These are phyloP conservation scores for Daedaleopsis sinensis DNA, from an alignment of 768 basidiomycete species.

Conservation along the genomic window DNA sequence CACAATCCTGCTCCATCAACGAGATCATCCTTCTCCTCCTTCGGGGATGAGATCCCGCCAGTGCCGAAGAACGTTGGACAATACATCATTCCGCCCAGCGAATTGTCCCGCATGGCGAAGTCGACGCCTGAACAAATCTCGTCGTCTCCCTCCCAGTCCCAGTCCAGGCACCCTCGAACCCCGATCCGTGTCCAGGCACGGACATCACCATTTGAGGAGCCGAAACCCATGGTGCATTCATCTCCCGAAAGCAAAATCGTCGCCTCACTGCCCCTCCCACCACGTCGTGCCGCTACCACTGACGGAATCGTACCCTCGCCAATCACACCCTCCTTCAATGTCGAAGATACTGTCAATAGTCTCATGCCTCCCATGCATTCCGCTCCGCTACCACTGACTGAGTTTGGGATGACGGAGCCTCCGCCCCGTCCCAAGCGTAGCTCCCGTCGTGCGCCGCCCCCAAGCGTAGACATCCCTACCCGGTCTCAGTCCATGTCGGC, in stretches of 20 bases:
- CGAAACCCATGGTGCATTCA: not conserved
- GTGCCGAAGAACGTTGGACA: constrained; percentile 42
- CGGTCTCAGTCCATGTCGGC: constrained; percentile 21
- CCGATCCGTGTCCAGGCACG: constrained; percentile 19
- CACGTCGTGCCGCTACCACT: constrained; percentile 15
- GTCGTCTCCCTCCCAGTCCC: constrained; percentile 22
- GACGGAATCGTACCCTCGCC: constrained; percentile 36
- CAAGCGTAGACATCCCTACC: constrained; percentile 11
- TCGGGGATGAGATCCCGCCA: constrained; percentile 46
- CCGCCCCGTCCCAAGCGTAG: constrained; percentile 32
- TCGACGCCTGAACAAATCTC: constrained; percentile 11
- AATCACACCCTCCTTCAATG: constrained; percentile 54
- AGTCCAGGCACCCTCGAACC: constrained; percentile 7
- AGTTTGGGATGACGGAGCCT: constrained; percentile 23
- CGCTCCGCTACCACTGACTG: constrained; percentile 19
- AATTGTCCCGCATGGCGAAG: constrained; percentile 44
- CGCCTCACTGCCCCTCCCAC: constrained; percentile 21
- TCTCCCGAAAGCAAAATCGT: constrained; percentile 8
- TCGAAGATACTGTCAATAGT: constrained; percentile 47
- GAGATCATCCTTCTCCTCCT: constrained; percentile 62
- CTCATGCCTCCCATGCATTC: constrained; percentile 31
- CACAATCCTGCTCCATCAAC: constrained; percentile 41
- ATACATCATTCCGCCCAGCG: constrained; percentile 59
- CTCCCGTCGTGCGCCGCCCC: constrained; percentile 20
- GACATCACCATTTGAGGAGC: constrained; percentile 11